Evolutionary conservation across 2,329 filamentous ascomycete genomes (phyloP), one percentile per base, ranked within the genome.

Genomic region (Raffaelea albimanens): DNA sequence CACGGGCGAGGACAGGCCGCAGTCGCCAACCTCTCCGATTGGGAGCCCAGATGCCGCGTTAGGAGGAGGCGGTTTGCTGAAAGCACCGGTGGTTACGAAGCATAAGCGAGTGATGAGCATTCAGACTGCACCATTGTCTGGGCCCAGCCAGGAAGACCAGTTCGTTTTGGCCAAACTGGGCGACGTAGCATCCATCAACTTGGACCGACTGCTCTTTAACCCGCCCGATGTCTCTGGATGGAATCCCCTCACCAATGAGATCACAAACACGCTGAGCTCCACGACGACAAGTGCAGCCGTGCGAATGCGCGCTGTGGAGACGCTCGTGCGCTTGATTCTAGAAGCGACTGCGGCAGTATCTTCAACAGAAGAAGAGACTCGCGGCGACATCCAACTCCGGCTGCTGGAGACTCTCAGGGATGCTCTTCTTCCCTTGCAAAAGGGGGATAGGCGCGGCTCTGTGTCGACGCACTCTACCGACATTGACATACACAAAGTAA

Each of bases 401-500:
- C 73, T 91, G 13, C 69, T 95, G 3, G 69, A 76, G 47, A 80
- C 85, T 16, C 70, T 87, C 42, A 78, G 75, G 48, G 74, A 70
- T 52, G 80, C 83, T 16, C 69, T 88, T 29, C 56, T 67, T 1
- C 72, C 76, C 21, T 63, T 91, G 0, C 76, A 83, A 52, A 65
- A 67, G 18, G 65, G 69, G 10, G 69, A 76, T 25, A 69, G 75
- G 2, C 67, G 73, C 10, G 66, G 67, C 2, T 76, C 77, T 2
- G 75, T 83, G 0, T 69, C 76, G 2, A 75, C 71, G 11, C 77
- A 80, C 46, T 67, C 79, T 0, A 80, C 80, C 0, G 84, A 93
- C 54, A 68, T 87, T 18, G 85, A 93, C 47, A 85, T 95, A 16
- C 88, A 95, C 60, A 83, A 83, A 53, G 80, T 85, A 46, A 73